Base-by-base conservation (phyloP, 257 asterid genomes). In the Jacaranda mimosifolia region DNA sequence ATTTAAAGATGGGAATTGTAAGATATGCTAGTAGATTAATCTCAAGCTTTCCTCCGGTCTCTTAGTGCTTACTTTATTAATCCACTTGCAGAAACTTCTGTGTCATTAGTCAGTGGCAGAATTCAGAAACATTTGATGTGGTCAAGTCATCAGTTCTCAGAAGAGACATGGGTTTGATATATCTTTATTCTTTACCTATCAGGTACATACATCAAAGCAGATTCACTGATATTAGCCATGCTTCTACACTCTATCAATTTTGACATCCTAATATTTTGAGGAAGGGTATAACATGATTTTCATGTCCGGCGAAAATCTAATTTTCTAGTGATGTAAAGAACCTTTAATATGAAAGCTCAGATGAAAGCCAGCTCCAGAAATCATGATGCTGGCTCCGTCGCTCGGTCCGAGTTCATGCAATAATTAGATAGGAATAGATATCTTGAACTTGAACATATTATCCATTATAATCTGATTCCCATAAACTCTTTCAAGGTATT, bases 331-430 rank as follows among this genome's bases (percentile, higher is more conserved):
- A 7, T 57, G 63, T 57, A 57, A 19, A 19, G 63, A 57, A 21
- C 4, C 36, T 15, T 42, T 43, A 63, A 39, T 19, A 51, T 32
- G 51, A 51, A 12, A 3, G 46, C 7, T 69, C 45, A 51, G 32
- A 49, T 69, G 48, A 38, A 66, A 46, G 40, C 6, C 42, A 48
- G 35, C 46, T 36, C 35, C 63, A 21, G 18, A 32, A 70, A 70
- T 48, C 32, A 39, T n/a, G 63, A 52, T 15, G 35, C 69, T 38
- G 49, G 26, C 6, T 36, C 12, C 38, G 9, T 35, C 64, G 53
- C 75, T 63, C 52, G 3, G 60, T 14, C 35, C 9, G 17, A 70
- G 64, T 56, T 40, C 77, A 39, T 43, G 57, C 68, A 38, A 19
- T 19, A 72, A 72, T 43, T 18, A 56, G 67, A 57, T 4, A 18